These are phyloP conservation scores for Naganishia antarctica DNA, from an alignment of 768 basidiomycete genomes.

Conservation along the genomic window DNA sequence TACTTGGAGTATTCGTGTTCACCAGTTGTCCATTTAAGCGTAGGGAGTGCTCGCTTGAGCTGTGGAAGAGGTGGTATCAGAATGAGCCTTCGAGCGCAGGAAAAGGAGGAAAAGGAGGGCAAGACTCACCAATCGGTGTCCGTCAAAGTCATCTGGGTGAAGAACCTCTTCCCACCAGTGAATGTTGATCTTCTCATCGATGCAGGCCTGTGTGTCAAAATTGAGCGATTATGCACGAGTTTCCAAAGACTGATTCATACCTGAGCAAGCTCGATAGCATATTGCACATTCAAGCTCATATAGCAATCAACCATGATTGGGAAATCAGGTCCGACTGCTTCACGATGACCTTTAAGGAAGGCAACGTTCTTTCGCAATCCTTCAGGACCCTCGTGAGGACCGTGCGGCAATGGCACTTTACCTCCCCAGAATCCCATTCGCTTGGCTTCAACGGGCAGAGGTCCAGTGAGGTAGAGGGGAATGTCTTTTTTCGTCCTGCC, in stretches of 20 bases:
- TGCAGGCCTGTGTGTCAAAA: constrained; percentile 37
- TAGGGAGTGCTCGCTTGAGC: constrained; percentile 48
- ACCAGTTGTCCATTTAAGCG: constrained; percentile 51
- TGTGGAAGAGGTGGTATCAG: constrained; percentile 17
- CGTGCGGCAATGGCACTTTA: constrained; percentile 50
- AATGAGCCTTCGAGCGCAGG: constrained; percentile 1
- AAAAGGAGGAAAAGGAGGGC: neutral
- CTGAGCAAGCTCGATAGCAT: constrained; percentile 48
- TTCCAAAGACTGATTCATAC: constrained; percentile 31
- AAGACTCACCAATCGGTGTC: constrained; percentile 34
- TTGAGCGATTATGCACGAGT: too few species aligned
- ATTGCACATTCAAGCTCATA: constrained; percentile 45
- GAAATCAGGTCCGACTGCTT: constrained; percentile 48
- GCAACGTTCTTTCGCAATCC: constrained; percentile 51
- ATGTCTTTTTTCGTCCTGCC: constrained; percentile 50
- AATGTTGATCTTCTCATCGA: constrained; percentile 50
- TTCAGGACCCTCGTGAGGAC: constrained; percentile 46
- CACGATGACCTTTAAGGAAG: constrained; percentile 45
- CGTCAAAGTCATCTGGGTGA: constrained; percentile 51
- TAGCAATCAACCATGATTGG: constrained; percentile 52
- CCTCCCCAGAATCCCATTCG: constrained; percentile 50
- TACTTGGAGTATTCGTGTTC: constrained; percentile 52
- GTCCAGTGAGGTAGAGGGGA: constrained; percentile 51
- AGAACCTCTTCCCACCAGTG: constrained; percentile 52
- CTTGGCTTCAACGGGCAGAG: constrained; percentile 46